Evolutionary conservation across 225 moss, liverwort and hornwort genomes (phyloP).

Genomic region (Marchantia paleacea): DNA sequence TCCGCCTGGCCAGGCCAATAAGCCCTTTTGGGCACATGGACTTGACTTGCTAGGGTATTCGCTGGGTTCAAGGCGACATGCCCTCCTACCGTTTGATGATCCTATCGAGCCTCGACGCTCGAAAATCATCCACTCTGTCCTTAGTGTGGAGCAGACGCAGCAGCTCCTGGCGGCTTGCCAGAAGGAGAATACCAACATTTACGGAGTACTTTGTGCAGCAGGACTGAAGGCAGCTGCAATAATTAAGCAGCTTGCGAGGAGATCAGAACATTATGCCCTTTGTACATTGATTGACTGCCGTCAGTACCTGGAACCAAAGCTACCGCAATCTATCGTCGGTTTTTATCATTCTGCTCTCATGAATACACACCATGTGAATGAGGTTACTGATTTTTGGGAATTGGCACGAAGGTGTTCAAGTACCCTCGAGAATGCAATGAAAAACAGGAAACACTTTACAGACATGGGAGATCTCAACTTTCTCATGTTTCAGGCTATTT

Average conservation of each 20-base stretch:
- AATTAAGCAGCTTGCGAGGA: constrained; percentile 57
- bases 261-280: constrained; percentile 80
- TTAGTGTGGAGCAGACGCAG: constrained; percentile 64
- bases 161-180: constrained; percentile 64
- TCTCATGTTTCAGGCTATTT: constrained; percentile 92
- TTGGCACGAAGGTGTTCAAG: constrained; percentile 66
- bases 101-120: constrained; percentile 58
- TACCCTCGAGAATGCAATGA: constrained; percentile 65
- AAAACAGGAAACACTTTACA: constrained; percentile 90
- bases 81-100: constrained; percentile 76
- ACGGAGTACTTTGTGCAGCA: constrained; percentile 86
- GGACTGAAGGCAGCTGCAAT: constrained; percentile 87
- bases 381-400: constrained; percentile 78
- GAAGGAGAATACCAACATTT: constrained; percentile 51
- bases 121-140: constrained; percentile 66
- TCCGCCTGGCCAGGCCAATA: constrained; percentile 67
- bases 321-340: constrained; percentile 70
- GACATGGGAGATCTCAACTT: constrained; percentile 97
- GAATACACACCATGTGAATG: constrained; percentile 75
- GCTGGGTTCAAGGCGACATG: constrained; percentile 91
- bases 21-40: constrained; percentile 92
- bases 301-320: constrained; percentile 53
- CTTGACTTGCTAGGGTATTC: constrained; percentile 90
- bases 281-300: constrained; percentile 79
- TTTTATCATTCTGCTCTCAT: constrained; percentile 96